Evolutionary conservation across 225 moss, liverwort and hornwort species (phyloP), one percentile per base, ranked within the genome.

Genomic region (Lunularia cruciata): DNA sequence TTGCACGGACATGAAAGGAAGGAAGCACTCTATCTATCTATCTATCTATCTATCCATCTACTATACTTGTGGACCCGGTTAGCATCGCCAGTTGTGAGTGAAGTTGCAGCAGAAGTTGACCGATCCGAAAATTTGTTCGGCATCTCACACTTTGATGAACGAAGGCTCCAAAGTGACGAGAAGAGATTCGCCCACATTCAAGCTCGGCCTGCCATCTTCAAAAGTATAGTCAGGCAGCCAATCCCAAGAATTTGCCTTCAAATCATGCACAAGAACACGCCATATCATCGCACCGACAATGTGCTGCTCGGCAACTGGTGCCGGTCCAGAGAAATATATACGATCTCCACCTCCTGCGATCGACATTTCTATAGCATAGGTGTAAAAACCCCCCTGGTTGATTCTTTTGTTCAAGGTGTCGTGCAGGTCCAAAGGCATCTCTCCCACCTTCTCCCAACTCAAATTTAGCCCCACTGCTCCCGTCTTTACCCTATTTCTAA

Each of bases 321-420:
- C 65, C 27, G 65, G 65, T 8, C 65, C 49, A 35, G 65, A 66
- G 65, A 66, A 49, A 30, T 66, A 66, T 30, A 66, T 66, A 10
- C 47, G 65, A 34, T 47, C 49, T 66, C 65, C 65, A 3, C 49
- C 47, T 66, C 65, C 47, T 48, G 65, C 30, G 5, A 66, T 66
- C 33, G 65, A 66, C 65, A 66, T 66, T 48, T 66, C 65, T 15
- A 66, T 49, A 39, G 62, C 62, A 23, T 66, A 66, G 13, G 65
- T 66, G 65, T 66, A 48, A 48, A 66, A 66, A 3, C 65, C 65
- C 5, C 62, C 62, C 43, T 66, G 47, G 33, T 49, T 66, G 28
- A 66, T 66, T 48, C 65, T 47, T 28, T 66, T 66, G 47, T 47
- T 66, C 31, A 66, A 46, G 32, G 47, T 47, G 8, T 66, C 47